Conservation (phyloP, 176 grass and related monocot species). For the Phoenix roebelenii region DNA sequence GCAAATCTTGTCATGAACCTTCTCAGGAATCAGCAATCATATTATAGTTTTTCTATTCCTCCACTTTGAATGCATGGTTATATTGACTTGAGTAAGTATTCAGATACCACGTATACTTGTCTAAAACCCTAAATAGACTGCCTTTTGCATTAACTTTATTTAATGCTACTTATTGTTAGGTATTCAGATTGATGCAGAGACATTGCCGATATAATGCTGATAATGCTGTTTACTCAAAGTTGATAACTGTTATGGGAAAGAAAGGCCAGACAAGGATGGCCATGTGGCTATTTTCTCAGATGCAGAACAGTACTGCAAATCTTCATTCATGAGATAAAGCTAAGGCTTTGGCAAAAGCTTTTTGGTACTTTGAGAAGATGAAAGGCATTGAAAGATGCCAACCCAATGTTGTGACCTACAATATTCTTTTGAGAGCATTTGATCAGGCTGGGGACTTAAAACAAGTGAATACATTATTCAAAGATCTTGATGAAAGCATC, state of each 20-base stretch:
- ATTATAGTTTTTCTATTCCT: too few species aligned
- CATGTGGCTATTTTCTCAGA: constrained; percentile 93
- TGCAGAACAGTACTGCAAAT: constrained; percentile 63
- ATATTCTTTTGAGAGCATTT: constrained; percentile 86
- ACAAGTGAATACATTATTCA: constrained; percentile 68
- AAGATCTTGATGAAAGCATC: constrained; percentile 64
- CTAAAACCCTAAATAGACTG: too few species aligned
- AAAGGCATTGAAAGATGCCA: constrained; percentile 77
- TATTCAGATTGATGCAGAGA: constrained; percentile 96
- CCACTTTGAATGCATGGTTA: too few species aligned
- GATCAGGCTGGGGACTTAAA: constrained; percentile 57
- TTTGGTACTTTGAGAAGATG: constrained; percentile 90
- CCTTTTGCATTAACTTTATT: too few species aligned
- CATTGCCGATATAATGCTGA: constrained; percentile 78
- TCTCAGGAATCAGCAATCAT: too few species aligned
- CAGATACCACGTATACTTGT: too few species aligned
- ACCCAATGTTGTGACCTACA: constrained; percentile 76
- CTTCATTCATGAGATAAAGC: constrained; percentile 71
- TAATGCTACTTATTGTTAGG: constrained; percentile 28
- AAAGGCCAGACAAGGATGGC: constrained; percentile 92
- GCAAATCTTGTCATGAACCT: too few species aligned
- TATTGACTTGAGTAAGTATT: too few species aligned
- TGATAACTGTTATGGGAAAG: constrained; percentile 87
- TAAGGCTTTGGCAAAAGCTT: constrained; percentile 65
- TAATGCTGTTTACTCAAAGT: constrained; percentile 74